These are phyloP conservation scores for Botrytis deweyae DNA, from an alignment of 2,329 filamentous ascomycete genomes.

Conservation along the genomic window DNA sequence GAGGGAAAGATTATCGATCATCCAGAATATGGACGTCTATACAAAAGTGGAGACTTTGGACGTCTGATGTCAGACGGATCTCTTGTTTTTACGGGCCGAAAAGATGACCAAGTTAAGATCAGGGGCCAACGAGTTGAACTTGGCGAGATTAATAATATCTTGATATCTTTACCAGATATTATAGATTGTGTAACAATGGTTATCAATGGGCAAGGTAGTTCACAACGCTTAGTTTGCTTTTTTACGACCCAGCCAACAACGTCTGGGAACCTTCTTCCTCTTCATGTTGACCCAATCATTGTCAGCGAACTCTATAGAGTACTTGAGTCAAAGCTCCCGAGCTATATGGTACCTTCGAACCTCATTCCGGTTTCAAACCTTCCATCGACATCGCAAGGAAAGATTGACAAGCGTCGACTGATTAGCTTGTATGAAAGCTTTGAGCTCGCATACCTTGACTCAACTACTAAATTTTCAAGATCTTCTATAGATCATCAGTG, in stretches of 20 bases:
- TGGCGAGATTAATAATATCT: slow-evolving; percentile 66
- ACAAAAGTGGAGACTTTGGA: slow-evolving; percentile 80
- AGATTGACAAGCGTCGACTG: slow-evolving; percentile 64
- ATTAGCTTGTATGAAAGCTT: slow-evolving; percentile 49
- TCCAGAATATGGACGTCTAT: slow-evolving; percentile 67
- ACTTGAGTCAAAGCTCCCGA: slow-evolving; percentile 58
- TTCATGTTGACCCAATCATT: slow-evolving; percentile 42
- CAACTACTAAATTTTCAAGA: slow-evolving; percentile 34
- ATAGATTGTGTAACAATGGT: slow-evolving; percentile 65
- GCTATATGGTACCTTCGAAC: slow-evolving; percentile 77
- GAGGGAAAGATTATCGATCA: slow-evolving; percentile 68
- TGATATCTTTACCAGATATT: slow-evolving; percentile 54
- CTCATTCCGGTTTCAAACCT: slow-evolving; percentile 68
- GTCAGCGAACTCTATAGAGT: slow-evolving; percentile 52
- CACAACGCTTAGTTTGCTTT: slow-evolving; percentile 65
- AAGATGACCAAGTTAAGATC: slow-evolving; percentile 80
- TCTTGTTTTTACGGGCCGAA: slow-evolving; percentile 68
- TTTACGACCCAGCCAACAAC: slow-evolving; percentile 52
- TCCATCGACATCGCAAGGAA: slow-evolving; percentile 72
- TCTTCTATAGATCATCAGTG: slow-evolving; percentile 42
- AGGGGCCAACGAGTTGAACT: slow-evolving; percentile 79
- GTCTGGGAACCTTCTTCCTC: slow-evolving; percentile 27
- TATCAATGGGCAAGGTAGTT: slow-evolving; percentile 42
- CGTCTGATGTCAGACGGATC: slow-evolving; percentile 75
- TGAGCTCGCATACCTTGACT: slow-evolving; percentile 45